Conservation (phyloP, 805 yeast genomes). For the Candida tammaniensis region DNA sequence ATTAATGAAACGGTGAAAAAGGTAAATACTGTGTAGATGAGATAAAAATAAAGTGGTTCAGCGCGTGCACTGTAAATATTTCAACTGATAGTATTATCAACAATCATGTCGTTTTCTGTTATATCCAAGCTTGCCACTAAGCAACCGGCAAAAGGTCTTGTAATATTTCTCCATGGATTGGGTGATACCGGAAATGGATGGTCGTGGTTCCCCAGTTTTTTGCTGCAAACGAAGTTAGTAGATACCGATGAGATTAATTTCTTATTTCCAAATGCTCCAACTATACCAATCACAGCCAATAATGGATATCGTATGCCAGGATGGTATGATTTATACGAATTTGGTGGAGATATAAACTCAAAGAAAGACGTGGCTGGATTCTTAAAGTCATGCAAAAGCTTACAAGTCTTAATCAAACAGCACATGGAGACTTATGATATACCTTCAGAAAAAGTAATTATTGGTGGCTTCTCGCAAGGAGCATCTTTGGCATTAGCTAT, state of each 20-base stretch:
- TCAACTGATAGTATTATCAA: no score
- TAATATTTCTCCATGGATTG: conserved; percentile 82
- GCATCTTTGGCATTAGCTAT: conserved; percentile 74
- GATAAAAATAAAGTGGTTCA: background rate
- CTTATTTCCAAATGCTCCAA: conserved; percentile 91
- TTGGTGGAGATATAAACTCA: conserved; percentile 47
- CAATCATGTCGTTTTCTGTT: no score
- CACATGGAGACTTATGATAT: conserved; percentile 52
- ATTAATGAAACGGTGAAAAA: conserved; percentile 1
- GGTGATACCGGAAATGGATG: conserved; percentile 93
- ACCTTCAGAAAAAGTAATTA: conserved; percentile 63
- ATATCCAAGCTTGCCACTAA: no score
- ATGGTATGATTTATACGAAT: conserved; percentile 78
- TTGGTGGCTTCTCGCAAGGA: conserved; percentile 97
- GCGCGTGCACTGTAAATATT: no score
- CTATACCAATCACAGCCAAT: conserved; percentile 62
- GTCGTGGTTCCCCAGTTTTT: conserved; percentile 72
- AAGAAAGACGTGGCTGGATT: conserved; percentile 56
- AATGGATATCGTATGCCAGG: conserved; percentile 69
- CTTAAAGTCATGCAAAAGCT: conserved; percentile 44
- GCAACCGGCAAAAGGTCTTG: conserved; percentile 53
- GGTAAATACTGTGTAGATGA: background rate
- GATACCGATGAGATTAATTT: conserved; percentile 54
- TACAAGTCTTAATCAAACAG: conserved; percentile 45
- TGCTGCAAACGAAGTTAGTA: conserved; percentile 44